Evolutionary conservation across 23 red algal genomes (phyloP), one percentile per base, ranked within the genome.

Genomic region (Gracilariopsis chorda): DNA sequence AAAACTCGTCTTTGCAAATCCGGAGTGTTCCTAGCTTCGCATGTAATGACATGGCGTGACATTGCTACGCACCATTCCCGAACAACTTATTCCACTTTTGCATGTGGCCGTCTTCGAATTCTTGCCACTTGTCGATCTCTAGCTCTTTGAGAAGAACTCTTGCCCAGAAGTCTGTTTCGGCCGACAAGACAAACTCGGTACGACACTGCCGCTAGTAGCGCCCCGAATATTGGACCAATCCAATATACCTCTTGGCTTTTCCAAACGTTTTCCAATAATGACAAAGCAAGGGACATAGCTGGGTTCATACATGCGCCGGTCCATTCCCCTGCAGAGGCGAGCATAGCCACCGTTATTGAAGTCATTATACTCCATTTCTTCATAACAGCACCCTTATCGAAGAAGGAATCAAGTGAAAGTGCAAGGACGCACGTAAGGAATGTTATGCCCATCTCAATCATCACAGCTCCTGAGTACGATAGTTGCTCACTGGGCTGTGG

Each of bases 281-380:
- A 64, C 4, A 89, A 25, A 10, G 85, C 70, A 61, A 89, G 52
- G 24, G 69, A 55, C 69, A 89, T 58, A 51, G 85, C 85, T 35
- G 85, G 85, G 51, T 89, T 89, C 85, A 89, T 89, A 73, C 85
- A 89, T 13, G 59, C 69, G n/a, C 70, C 85, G 17, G 85, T 78
- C 85, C 68, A 64, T 51, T 89, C 85, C 12, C 69, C 68, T 17
- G 47, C 68, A 17, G 45, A 67, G 20, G 65, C 85, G 23, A 78
- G n/a, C 51, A 63, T 57, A 11, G 49, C 72, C 19, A 89, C 37
- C 46, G 51, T 65, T 13, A 89, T 51, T 23, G 45, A 57, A 40
- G 72, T 78, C 68, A 78, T 47, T 41, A 78, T 25, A 58, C 48
- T 46, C 85, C 85, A 89, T 16, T 63, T 55, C 51, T 89, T 77